Evolutionary conservation across 2,329 filamentous ascomycete species (phyloP), one percentile per base, ranked within the genome.

Genomic region (Aspergillus awamori): DNA sequence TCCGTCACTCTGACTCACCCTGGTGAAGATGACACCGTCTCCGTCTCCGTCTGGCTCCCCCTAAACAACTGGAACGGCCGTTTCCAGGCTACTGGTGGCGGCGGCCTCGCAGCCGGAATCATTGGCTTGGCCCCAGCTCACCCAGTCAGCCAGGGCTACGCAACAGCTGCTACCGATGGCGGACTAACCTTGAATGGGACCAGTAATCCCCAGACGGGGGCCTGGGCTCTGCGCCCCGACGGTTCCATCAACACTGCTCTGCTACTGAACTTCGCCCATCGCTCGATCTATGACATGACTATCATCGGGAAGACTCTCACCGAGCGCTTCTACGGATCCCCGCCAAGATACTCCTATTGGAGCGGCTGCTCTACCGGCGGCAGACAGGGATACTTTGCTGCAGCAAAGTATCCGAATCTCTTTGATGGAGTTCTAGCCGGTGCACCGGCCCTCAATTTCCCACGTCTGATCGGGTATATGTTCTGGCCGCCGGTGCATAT

Each of bases 391-490:
- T 63, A 65, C 41, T 57, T 56, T 0, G 60, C 66, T 17, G 67
- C 65, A 6, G 41, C 69, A 48, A 45, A 61, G 6, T 66, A 70
- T 39, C 70, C 71, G 0, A 43, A 33, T 1, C 57, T 63, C 10
- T 73, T 67, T 28, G 67, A 72, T 45, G 71, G 71, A 3, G 69
- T 73, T 43, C 45, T 72, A 3, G 69, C 69, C 15, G 63, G 45
- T 10, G 61, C 69, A 2, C 69, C 70, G 1, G 64, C 58, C 0
- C 47, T 69, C 10, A 56, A 53, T n/a, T 49, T 49, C 17, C 64
- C 62, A 2, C 57, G 58, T 8, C 43, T 67, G 4, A 58, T 51
- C 6, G 28, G 60, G 0, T 53, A 58, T 4, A 54, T 55, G 2
- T 62, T 59, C 33, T 69, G 67, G 67, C 61, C 64, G 10, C 55